Base-by-base conservation (phyloP, 73 alveolate genomes). In the Blepharisma stoltei region DNA sequence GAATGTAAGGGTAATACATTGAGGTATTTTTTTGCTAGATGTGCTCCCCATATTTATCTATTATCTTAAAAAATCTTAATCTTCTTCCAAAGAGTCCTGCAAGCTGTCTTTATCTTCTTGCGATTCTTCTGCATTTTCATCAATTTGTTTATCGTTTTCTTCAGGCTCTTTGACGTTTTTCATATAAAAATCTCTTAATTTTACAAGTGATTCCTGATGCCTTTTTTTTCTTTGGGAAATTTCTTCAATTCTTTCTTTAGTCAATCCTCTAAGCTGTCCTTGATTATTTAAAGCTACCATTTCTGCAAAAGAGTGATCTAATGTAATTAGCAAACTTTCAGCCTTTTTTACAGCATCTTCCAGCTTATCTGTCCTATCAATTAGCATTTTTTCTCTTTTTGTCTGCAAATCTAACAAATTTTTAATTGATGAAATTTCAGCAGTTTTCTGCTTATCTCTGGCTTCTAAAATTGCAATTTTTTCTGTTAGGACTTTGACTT, bases 151-250 rank as follows among this genome's bases (percentile, higher is more conserved):
- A 14, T 60, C 73, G 11, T 14, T 18, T 14, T 14, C 23, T 11
- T 60, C 73, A 14, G 73, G 11, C 14, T 60, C 73, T 25, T 60
- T 38, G 46, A 60, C 23, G 49, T 14, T 0, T 4, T 20, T 8
- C 73, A 14, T n/a, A 43, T 69, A 69, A 69, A 69, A 44, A 1
- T 69, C 79, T 25, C 65, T 23, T 14, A 69, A 43, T 69, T 69
- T 69, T 38, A 69, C 45, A 7, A 69, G 60, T 14, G 67, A 69
- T 43, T 69, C 79, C 79, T 69, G 79, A 69, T 69, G 79, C 45
- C 45, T 69, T 69, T 43, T 69, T 25, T 69, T 69, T 18, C 65
- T 18, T 69, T 18, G 20, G 60, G 55, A 11, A 53, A 69, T 69
- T 7, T 69, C 79, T 7, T 69, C 65, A 1, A 44, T 46, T 69